phyloP scores from a whole-genome alignment of 768 basidiomycete genomes.

The Obba rivulosa region DNA sequence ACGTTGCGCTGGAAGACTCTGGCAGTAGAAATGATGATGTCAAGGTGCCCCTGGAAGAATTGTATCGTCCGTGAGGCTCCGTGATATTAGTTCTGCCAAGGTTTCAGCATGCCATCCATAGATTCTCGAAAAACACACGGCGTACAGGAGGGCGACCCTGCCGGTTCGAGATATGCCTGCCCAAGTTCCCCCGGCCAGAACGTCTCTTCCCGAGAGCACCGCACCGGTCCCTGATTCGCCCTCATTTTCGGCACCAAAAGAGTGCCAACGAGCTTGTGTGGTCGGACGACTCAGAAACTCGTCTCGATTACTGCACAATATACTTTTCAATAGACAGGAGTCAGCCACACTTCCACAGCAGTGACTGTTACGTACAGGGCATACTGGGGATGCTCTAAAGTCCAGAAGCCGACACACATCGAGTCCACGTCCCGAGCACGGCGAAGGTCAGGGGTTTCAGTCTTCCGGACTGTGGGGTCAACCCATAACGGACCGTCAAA shows the following conservation, averaged over 20 bases:
- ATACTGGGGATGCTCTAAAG: constrained; percentile 70
- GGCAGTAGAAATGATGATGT: constrained; percentile 63
- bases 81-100: constrained; percentile 74
- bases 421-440: not conserved
- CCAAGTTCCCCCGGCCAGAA: constrained; percentile 77
- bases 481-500: no score
- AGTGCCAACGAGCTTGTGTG: constrained; percentile 58
- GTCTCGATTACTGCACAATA: constrained; percentile 74
- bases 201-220: constrained; percentile 73
- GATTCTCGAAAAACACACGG: constrained; percentile 9
- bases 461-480: no score
- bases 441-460: no score
- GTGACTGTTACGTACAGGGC: constrained; percentile 53
- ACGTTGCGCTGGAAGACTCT: constrained; percentile 32
- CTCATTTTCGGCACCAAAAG: constrained; percentile 39
- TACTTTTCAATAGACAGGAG: constrained; percentile 32
- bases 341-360: not conserved
- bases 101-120: constrained; percentile 5
- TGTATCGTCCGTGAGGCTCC: constrained; percentile 45
- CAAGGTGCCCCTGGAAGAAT: constrained; percentile 64
- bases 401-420: constrained; percentile 82
- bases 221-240: constrained; percentile 17
- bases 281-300: constrained; percentile 69
- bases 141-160: constrained; percentile 69
- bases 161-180: constrained; percentile 66